Base-by-base conservation (phyloP, 305 asterid species). In the Fraxinus xanthoxyloides region DNA sequence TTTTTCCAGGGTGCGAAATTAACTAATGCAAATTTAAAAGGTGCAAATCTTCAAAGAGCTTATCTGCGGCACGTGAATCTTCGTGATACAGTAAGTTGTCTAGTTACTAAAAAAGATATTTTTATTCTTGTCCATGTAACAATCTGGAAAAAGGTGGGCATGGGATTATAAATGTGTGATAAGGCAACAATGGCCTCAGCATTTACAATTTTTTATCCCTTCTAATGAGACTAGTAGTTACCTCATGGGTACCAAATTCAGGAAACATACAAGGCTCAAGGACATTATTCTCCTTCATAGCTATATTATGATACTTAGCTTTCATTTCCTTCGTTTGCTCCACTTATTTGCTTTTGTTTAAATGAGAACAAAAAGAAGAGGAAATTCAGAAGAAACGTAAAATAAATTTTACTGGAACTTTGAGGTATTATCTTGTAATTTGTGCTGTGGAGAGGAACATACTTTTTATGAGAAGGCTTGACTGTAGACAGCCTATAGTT, bases 1-100 rank as follows among this genome's bases (percentile, higher is more conserved):
- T 81, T 54, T 31, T 65, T 80, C 26, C 86, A 94, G 98, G 97
- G 98, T 77, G 97, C 97, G 56, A 95, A 93, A 89, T 87, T 95
- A 81, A 88, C 94, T 4, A 91, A 89, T 83, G 97, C 98, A 46
- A 95, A 91, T 87, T 85, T 95, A 84, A 95, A 83, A 88, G 98
- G 97, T 70, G 98, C 98, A 83, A 95, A 95, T 88, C 97, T 95
- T 78, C 98, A 95, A 82, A 88, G 98, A 87, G 98, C 98, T 81
- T 93, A 92, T 87, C 93, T 95, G 83, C 89, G 98, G 31, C 91
- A 90, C 85, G 98, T 93, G 51, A 88, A 95, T 87, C 98, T 93
- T 80, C 97, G 98, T 7, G 94, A 90, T 30, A 89, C 98, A 3
- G 98, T 94, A 86, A 92, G 97, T 86, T 17, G 77, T 77, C 76